Percentiles rank a stretch among this genome's conserved stretches.
Conservation (phyloP, 2,329 filamentous ascomycete species). For the Epichloe bromicola region DNA sequence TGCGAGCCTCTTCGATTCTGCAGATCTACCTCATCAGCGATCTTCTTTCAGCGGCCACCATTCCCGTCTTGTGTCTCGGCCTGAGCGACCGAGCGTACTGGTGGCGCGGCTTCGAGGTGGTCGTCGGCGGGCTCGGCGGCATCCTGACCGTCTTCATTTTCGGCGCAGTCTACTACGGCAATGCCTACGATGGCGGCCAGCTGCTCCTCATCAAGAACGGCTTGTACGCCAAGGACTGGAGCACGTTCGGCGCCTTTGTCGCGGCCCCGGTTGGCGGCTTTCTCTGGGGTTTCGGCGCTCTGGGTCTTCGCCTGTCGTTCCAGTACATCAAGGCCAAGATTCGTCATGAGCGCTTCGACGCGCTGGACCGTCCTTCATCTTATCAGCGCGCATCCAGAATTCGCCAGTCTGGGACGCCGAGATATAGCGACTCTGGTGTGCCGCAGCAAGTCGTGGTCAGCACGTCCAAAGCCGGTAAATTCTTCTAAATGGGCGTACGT, state of each 20-base stretch:
- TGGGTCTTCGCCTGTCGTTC: slow-evolving; percentile 43
- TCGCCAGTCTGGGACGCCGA: too few species aligned
- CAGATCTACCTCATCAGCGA: slow-evolving; percentile 78
- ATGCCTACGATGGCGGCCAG: slow-evolving; percentile 47
- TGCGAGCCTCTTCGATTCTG: slow-evolving; percentile 60
- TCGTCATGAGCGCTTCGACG: slow-evolving; percentile 51
- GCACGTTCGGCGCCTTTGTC: slow-evolving; percentile 70
- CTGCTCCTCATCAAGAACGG: slow-evolving; percentile 62
- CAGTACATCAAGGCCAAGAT: slow-evolving; percentile 45
- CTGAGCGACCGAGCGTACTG: slow-evolving; percentile 57
- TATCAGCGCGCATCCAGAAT: too few species aligned
- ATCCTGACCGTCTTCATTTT: slow-evolving; percentile 73
- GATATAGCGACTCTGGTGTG: slow-evolving; percentile 4
- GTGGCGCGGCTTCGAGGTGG: slow-evolving; percentile 71
- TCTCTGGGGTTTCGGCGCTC: slow-evolving; percentile 54
- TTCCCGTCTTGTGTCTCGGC: slow-evolving; percentile 64
- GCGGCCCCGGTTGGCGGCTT: slow-evolving; percentile 65
- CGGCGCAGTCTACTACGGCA: slow-evolving; percentile 64
- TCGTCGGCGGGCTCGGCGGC: slow-evolving; percentile 64
- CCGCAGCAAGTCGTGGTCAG: slow-evolving; percentile 17
- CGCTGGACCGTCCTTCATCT: slow-evolving; percentile 37
- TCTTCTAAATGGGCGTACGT: slow-evolving; percentile 28
- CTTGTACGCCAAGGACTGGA: slow-evolving; percentile 68
- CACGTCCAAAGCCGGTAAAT: slow-evolving; percentile 34
- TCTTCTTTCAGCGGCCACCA: slow-evolving; percentile 61